These are phyloP conservation scores for Vanilla planifolia DNA, from an alignment of 106 monocot genomes.

Conservation along the genomic window DNA sequence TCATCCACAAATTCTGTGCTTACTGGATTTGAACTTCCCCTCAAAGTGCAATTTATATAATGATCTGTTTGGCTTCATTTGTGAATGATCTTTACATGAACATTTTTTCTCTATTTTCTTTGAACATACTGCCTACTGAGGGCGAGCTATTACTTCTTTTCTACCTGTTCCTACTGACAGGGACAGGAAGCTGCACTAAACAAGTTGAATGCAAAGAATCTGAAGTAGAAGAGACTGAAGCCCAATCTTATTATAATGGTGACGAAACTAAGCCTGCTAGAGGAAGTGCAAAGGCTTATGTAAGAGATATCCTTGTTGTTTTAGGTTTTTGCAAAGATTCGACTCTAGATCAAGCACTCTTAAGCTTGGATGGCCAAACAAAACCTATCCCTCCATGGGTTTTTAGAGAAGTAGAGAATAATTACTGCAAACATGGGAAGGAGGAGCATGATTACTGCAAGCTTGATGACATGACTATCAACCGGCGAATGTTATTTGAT, in stretches of 20 bases:
- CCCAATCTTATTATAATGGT: neutral
- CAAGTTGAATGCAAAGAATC: slow-evolving; percentile 8
- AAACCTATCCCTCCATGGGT: slow-evolving; percentile 47
- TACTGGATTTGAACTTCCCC: too few species aligned
- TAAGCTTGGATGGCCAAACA: slow-evolving; percentile 25
- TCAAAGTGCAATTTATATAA: too few species aligned
- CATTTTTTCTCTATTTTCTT: too few species aligned
- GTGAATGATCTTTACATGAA: too few species aligned
- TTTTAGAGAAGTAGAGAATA: slow-evolving; percentile 53
- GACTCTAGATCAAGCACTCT: slow-evolving; percentile 16
- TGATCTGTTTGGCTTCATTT: too few species aligned
- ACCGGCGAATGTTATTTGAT: slow-evolving; percentile 50
- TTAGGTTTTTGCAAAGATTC: slow-evolving; percentile 25
- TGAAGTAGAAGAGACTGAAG: slow-evolving; percentile 16
- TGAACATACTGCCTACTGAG: too few species aligned
- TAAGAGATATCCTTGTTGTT: slow-evolving; percentile 44
- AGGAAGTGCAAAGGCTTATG: slow-evolving; percentile 30
- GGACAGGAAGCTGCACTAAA: slow-evolving; percentile 7
- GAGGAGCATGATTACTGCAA: neutral
- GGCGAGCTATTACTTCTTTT: too few species aligned
- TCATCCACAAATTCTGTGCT: too few species aligned
- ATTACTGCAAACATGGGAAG: slow-evolving; percentile 4
- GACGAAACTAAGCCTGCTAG: slow-evolving; percentile 16
- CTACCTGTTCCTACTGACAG: slow-evolving; percentile 6
- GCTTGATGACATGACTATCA: slow-evolving; percentile 11